Conservation (phyloP, 495 filamentous ascomycete species). For the Viridothelium virens region DNA sequence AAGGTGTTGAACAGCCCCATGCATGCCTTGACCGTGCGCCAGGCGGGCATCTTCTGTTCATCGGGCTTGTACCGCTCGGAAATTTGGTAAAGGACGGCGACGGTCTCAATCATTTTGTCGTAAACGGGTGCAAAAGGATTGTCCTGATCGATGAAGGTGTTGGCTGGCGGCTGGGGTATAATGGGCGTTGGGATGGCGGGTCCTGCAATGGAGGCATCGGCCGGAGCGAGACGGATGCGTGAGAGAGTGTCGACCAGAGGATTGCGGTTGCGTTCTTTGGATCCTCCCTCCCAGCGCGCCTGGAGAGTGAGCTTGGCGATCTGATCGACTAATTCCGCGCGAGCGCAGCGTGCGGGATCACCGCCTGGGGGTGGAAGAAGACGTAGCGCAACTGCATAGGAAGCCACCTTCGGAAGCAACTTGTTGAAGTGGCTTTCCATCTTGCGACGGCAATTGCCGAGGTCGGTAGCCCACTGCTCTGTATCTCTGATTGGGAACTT, state of each 20-base stretch:
- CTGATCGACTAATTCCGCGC: neutral
- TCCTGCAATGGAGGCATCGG: neutral
- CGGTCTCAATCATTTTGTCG: neutral
- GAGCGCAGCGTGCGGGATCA: neutral
- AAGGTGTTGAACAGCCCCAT: neutral
- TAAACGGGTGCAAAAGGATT: neutral
- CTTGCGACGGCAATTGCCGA: neutral
- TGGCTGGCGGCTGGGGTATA: neutral
- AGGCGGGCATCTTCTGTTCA: neutral
- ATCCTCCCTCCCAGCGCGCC: neutral
- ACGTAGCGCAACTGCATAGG: neutral
- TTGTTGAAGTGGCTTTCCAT: neutral
- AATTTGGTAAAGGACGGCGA: neutral
- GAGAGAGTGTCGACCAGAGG: neutral
- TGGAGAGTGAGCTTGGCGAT: neutral
- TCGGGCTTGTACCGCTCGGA: neutral
- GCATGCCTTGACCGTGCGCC: neutral
- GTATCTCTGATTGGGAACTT: neutral
- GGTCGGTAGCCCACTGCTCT: neutral
- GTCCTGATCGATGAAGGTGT: neutral
- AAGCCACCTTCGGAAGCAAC: neutral
- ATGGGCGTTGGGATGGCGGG: neutral
- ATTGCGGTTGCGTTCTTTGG: neutral
- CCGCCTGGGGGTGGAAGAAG: neutral
- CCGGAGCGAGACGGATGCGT: neutral